Evolutionary conservation across 2,329 filamentous ascomycete genomes (phyloP).

Genomic region (Pezicula rhizophila): DNA sequence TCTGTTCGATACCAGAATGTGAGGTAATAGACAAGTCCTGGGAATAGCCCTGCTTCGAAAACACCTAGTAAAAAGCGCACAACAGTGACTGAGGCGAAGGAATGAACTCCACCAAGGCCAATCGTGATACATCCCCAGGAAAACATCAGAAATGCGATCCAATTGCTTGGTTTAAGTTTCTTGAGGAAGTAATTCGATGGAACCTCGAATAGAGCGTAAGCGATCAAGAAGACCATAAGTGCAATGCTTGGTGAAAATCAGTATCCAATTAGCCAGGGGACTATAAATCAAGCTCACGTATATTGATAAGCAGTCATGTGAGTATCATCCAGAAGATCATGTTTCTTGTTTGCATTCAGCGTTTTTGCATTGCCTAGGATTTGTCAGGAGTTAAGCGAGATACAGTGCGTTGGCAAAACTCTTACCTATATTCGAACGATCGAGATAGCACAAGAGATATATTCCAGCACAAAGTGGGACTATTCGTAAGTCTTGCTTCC

Average conservation of each 20-base stretch:
- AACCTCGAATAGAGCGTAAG: slow-evolving; percentile 43
- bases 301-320: slow-evolving; percentile 57
- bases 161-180: slow-evolving; percentile 38
- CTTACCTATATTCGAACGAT: slow-evolving; percentile 60
- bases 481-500: slow-evolving; percentile 58
- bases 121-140: slow-evolving; percentile 43
- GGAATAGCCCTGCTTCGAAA: slow-evolving; percentile 41
- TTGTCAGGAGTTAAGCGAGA: neutral
- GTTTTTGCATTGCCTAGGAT: slow-evolving; percentile 52
- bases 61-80: slow-evolving; percentile 42
- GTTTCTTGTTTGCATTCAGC: slow-evolving; percentile 50
- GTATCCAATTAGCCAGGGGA: slow-evolving; percentile 4
- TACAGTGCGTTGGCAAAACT: neutral
- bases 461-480: slow-evolving; percentile 57
- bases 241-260: slow-evolving; percentile 28
- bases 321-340: slow-evolving; percentile 59
- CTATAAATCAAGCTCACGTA: slow-evolving; percentile 30
- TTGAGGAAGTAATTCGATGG: slow-evolving; percentile 45
- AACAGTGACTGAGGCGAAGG: slow-evolving; percentile 36
- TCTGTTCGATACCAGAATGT: slow-evolving; percentile 26
- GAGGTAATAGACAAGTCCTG: slow-evolving; percentile 28
- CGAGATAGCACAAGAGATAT: slow-evolving; percentile 63
- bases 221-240: slow-evolving; percentile 41
- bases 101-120: slow-evolving; percentile 37
- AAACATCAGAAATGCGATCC: slow-evolving; percentile 44